Percentiles rank a stretch among this genome's conserved stretches.
These are phyloP conservation scores for Penicillium mononematosum DNA, from an alignment of 495 filamentous ascomycete genomes.

Conservation along the genomic window DNA sequence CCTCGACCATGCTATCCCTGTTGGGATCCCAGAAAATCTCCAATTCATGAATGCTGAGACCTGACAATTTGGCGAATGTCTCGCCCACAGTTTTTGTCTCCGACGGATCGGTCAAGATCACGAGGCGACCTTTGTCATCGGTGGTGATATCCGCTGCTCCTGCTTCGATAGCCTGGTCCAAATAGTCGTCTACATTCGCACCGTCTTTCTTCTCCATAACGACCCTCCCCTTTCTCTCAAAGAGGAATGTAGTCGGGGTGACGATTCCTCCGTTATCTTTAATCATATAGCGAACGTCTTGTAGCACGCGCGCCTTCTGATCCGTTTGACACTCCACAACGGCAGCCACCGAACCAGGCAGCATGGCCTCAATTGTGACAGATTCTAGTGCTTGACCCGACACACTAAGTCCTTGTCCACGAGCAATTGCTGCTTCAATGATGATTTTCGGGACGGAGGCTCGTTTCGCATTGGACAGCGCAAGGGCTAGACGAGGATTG, in stretches of 20 bases:
- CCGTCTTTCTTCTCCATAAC: conserved; percentile 63
- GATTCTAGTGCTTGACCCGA: conserved; percentile 70
- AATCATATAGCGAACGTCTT: conserved; percentile 65
- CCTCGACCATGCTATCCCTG: conserved; percentile 66
- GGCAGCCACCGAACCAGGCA: conserved; percentile 72
- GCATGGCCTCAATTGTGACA: conserved; percentile 76
- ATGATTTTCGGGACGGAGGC: conserved; percentile 76
- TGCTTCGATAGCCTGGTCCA: conserved; percentile 83
- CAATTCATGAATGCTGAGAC: conserved; percentile 62
- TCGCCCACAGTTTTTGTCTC: conserved; percentile 65
- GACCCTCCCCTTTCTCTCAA: conserved; percentile 72
- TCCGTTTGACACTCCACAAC: conserved; percentile 86
- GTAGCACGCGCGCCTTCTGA: conserved; percentile 66
- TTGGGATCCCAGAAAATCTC: conserved; percentile 88
- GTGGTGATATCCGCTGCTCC: conserved; percentile 78
- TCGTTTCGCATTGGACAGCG: conserved; percentile 80
- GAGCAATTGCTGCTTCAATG: conserved; percentile 80
- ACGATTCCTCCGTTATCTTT: conserved; percentile 66
- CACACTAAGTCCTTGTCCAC: conserved; percentile 78
- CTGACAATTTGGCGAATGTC: conserved; percentile 54
- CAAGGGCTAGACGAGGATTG: conserved; percentile 71
- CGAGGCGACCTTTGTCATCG: conserved; percentile 65
- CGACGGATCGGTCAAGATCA: conserved; percentile 72
- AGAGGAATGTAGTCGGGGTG: conserved; percentile 78
- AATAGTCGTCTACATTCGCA: conserved; percentile 64